Evolutionary conservation across 2,329 filamentous ascomycete species (phyloP), one percentile per base, ranked within the genome.

Genomic region (Epichloe festucae): DNA sequence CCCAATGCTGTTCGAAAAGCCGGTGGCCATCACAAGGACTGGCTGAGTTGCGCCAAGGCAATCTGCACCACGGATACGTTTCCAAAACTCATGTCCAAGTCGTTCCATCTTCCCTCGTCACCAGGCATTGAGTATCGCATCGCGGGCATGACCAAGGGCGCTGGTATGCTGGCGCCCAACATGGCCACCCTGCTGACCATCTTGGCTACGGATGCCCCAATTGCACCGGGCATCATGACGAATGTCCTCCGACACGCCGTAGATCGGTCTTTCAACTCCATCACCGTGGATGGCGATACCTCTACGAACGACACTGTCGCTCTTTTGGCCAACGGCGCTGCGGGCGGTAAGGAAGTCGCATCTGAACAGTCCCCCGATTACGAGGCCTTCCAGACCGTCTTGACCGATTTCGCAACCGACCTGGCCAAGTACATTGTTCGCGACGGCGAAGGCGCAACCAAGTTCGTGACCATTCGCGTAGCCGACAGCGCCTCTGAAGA

Each of bases 61-160:
- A 97, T 98, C 64, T 96, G 91, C 76, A 98, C 93, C 12, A 98
- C 93, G 15, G 93, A 98, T 70, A 97, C 93, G 3, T 98, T 98
- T 68, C 93, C 93, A 53, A 98, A 98, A 72, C 83, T 98, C 57
- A 76, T 91, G 60, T 96, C 90, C 19, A 82, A 79, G 59, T 81
- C 82, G 14, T 98, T 97, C 70, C 82, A 75, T 31, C 80, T 98
- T 35, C 90, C 93, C 4, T 90, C 87, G 1, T 86, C 87, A 4
- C 81, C 87, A 0, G 75, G 75, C 17, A 74, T 81, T 48, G 82
- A 85, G 65, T 98, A 95, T 71, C 78, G 79, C 60, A 85, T 98
- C 48, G 89, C 88, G 12, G 93, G 93, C 60, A 94, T 95, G 81
- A 95, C 91, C 62, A 98, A 98, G 73, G 93, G 93, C 52, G 93